Percentiles rank a stretch among this genome's conserved stretches.
Evolutionary conservation across 495 filamentous ascomycete genomes (phyloP).

Genomic region (Penicillium flavigenum): DNA sequence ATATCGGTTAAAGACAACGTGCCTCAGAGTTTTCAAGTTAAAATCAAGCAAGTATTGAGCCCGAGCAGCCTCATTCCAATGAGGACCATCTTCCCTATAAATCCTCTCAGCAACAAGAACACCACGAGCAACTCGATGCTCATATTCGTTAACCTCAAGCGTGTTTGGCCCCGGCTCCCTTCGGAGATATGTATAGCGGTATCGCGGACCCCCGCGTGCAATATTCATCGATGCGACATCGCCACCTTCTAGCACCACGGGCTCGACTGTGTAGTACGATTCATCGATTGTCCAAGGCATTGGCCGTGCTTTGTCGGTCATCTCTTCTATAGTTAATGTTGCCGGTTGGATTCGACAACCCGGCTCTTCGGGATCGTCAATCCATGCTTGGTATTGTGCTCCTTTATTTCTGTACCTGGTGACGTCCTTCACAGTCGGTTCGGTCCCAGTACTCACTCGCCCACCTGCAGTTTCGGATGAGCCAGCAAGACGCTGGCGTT

Average conservation of each 20-base stretch:
- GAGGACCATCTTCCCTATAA: not conserved
- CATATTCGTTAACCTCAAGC: not conserved
- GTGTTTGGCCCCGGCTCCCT: not conserved
- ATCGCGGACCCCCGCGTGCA: not conserved
- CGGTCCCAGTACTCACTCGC: not conserved
- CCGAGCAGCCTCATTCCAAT: conserved; percentile 1
- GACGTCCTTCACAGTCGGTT: not conserved
- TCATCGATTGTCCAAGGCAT: not conserved
- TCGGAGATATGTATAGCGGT: not conserved
- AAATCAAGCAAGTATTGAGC: not conserved
- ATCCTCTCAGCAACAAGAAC: not conserved
- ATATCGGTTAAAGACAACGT: not conserved
- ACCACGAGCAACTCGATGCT: not conserved
- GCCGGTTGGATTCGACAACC: not conserved
- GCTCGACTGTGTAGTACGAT: not conserved
- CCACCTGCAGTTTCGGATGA: not conserved
- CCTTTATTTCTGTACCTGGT: not conserved
- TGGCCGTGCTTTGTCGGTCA: not conserved
- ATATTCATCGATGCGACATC: not conserved
- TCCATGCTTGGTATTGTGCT: conserved; percentile 4
- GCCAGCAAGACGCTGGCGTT: not conserved
- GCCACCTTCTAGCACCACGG: not conserved
- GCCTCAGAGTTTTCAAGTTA: not conserved
- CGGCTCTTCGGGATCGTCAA: not conserved
- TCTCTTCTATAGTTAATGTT: not conserved